These are phyloP conservation scores for Fusarium concolor DNA, from an alignment of 2,329 filamentous ascomycete species.

Conservation along the genomic window DNA sequence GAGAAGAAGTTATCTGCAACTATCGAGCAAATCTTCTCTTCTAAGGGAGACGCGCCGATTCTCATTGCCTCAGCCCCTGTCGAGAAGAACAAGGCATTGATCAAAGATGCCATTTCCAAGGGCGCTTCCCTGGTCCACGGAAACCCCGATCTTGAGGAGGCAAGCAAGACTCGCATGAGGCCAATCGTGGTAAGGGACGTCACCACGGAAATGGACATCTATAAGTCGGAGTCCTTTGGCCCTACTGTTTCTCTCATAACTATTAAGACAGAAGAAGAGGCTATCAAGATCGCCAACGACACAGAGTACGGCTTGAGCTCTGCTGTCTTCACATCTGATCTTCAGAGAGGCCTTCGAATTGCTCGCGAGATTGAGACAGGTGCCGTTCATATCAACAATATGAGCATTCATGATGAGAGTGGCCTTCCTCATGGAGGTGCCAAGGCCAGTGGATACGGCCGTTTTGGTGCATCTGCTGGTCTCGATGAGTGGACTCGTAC, in stretches of 20 bases:
- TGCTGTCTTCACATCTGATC: constrained; percentile 78
- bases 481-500: constrained; percentile 71
- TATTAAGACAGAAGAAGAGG: constrained; percentile 77
- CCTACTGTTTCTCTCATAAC: constrained; percentile 76
- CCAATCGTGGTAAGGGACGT: constrained; percentile 77
- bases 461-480: constrained; percentile 66
- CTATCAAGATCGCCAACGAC: constrained; percentile 80
- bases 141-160: constrained; percentile 49
- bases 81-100: constrained; percentile 72
- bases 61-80: constrained; percentile 76
- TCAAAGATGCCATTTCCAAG: constrained; percentile 75
- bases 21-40: constrained; percentile 58
- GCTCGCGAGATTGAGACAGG: constrained; percentile 74
- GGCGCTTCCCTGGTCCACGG: constrained; percentile 67
- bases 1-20: constrained; percentile 56
- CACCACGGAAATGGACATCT: constrained; percentile 75
- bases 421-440: constrained; percentile 73
- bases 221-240: constrained; percentile 80
- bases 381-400: constrained; percentile 74
- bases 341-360: constrained; percentile 69
- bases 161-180: constrained; percentile 60
- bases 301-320: constrained; percentile 81
- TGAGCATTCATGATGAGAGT: constrained; percentile 74
- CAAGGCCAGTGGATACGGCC: constrained; percentile 72
- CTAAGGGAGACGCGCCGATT: constrained; percentile 73